Base-by-base conservation (phyloP, 2,329 filamentous ascomycete genomes). In the Ilyonectria mors-panacis region DNA sequence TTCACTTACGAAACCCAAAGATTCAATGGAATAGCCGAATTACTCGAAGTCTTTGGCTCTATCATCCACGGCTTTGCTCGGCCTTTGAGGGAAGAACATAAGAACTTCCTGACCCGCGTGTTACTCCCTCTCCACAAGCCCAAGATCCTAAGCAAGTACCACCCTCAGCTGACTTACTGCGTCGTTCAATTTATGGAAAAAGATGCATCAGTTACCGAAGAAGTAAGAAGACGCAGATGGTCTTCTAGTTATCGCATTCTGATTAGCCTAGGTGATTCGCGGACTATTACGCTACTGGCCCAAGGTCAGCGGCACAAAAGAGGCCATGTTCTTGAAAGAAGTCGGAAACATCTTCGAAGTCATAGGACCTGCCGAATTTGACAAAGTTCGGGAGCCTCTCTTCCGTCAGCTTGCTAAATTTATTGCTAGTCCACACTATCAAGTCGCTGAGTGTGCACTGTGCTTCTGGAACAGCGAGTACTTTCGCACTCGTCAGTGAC, bases 381-480 rank as follows among this genome's bases (percentile, higher is more conserved):
- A 95, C 75, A 99, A 99, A 84, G 96, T 99, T 44, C 96, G 99
- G 81, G 96, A 98, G 78, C 95, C 96, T 55, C 85, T 99, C 44
- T 99, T 99, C 86, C 94, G 97, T 76, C 96, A 99, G 80, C 87
- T 99, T 71, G 95, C 96, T 71, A 99, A 98, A 82, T 98, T 95
- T 2, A 96, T 99, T 47, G 95, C 96, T 56, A 99, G 96, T 79
- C 96, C 96, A 56, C 96, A 99, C 82, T 99, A 99, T 85, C 96
- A 99, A 86, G 96, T 99, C 65, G 96, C 96, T 19, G 96, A 99
- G 84, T 91, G 96, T 72, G 96, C 96, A 6, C 87, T 99, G 28
- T 99, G 99, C 84, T 99, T 99, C 85, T 99, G 96, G 96, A 99
- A 99, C 86, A 99, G 99, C 78, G 96, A 99, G 81, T 99, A 99